A percentile compares a stretch with the other conserved stretches of the same genome.
Conservation (phyloP, 2,329 filamentous ascomycete genomes). For the Trichoderma koningiopsis region DNA sequence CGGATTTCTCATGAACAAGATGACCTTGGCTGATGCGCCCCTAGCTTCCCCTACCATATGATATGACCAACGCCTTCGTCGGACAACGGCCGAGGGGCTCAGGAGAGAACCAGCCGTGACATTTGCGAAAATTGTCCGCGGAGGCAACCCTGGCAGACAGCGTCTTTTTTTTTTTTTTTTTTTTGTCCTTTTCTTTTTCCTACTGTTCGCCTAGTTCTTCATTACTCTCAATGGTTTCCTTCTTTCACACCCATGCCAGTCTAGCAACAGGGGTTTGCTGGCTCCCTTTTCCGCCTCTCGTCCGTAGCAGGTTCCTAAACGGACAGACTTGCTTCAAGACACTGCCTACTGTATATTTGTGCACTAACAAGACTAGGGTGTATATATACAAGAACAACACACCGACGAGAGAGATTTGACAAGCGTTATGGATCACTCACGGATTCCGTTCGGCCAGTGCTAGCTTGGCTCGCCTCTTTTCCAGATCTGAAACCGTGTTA, state of each 20-base stretch:
- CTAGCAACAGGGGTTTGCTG: not conserved
- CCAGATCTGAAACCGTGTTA: slow-evolving; percentile 11
- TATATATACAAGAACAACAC: not conserved
- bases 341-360: not conserved
- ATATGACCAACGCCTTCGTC: slow-evolving; percentile 21
- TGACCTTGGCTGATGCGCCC: slow-evolving; percentile 13
- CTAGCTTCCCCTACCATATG: slow-evolving; percentile 20
- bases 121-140: slow-evolving; percentile 25
- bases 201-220: not conserved
- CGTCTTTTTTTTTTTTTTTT: not conserved
- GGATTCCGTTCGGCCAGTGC: slow-evolving; percentile 4
- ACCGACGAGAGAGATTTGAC: not conserved
- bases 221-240: not conserved
- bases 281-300: not conserved
- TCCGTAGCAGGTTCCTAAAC: not conserved
- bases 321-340: not conserved
- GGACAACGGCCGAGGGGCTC: slow-evolving; percentile 25
- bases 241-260: slow-evolving; percentile 1
- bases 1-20: slow-evolving; percentile 3
- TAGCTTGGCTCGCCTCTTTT: not conserved
- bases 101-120: slow-evolving; percentile 13
- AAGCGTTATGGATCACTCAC: not conserved
- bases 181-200: not conserved
- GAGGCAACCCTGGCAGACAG: slow-evolving; percentile 14
- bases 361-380: not conserved